phyloP scores from a whole-genome alignment of 2,329 filamentous ascomycete genomes.

The Westerdykella aurantiaca region DNA sequence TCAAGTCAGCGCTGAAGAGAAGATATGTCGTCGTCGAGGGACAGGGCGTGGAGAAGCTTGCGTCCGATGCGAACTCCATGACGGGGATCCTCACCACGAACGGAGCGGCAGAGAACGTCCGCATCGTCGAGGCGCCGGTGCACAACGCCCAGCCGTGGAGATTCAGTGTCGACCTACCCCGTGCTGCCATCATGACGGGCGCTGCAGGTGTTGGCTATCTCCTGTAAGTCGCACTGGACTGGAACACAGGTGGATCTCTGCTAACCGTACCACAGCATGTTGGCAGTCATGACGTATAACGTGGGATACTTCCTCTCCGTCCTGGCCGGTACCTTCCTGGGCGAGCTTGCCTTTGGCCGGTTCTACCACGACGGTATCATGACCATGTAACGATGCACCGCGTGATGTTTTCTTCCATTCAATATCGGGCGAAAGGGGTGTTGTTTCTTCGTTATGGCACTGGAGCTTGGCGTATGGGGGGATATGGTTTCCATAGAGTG shows the following conservation, averaged over 20 bases:
- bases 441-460: slow-evolving; percentile 2
- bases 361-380: slow-evolving; percentile 42
- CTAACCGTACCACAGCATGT: slow-evolving; percentile 58
- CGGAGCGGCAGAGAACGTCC: slow-evolving; percentile 74
- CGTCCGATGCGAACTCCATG: slow-evolving; percentile 53
- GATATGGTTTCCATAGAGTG: slow-evolving; percentile 12
- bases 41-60: slow-evolving; percentile 55
- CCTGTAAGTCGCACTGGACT: slow-evolving; percentile 57
- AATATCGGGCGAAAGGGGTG: slow-evolving; percentile 7
- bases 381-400: slow-evolving; percentile 17
- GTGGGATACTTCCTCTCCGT: slow-evolving; percentile 78
- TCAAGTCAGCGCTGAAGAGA: slow-evolving; percentile 64
- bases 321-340: slow-evolving; percentile 75
- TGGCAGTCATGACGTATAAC: slow-evolving; percentile 87
- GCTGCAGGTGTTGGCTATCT: slow-evolving; percentile 77
- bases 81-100: slow-evolving; percentile 64
- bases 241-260: neutral
- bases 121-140: slow-evolving; percentile 59
- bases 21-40: slow-evolving; percentile 72
- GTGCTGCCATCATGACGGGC: slow-evolving; percentile 64
- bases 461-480: slow-evolving; percentile 7
- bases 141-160: slow-evolving; percentile 64
- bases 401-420: neutral
- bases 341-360: slow-evolving; percentile 73
- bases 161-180: slow-evolving; percentile 69